Conservation (phyloP, 306 rosid genomes). For the Arachis stenosperma region DNA sequence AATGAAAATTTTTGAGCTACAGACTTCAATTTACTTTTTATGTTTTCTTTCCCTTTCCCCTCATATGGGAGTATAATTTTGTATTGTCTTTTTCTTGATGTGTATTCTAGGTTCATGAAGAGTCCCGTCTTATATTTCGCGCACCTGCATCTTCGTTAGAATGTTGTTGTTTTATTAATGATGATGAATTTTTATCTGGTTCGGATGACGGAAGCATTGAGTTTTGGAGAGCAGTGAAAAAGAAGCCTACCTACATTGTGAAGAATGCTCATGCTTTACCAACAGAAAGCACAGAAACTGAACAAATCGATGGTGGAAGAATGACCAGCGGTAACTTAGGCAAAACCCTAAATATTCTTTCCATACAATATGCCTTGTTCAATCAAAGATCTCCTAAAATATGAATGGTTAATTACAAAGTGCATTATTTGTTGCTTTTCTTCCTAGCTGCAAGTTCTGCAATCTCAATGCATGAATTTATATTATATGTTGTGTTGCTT, state of each 20-base stretch:
- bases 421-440: neutral
- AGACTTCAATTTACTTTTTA: neutral
- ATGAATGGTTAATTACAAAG: conserved; percentile 1
- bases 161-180: conserved; percentile 81
- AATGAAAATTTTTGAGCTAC: neutral
- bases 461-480: conserved; percentile 17
- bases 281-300: conserved; percentile 47
- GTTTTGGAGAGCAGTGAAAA: conserved; percentile 70
- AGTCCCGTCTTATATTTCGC: conserved; percentile 84
- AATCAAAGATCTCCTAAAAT: neutral
- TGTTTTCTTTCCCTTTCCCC: neutral
- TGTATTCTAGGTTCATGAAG: conserved; percentile 86
- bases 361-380: neutral
- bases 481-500: neutral
- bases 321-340: conserved; percentile 74
- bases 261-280: conserved; percentile 74
- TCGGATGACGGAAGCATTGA: conserved; percentile 90
- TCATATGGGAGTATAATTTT: neutral
- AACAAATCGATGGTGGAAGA: conserved; percentile 49
- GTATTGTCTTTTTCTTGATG: conserved; percentile 18
- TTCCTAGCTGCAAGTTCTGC: neutral
- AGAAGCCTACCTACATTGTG: conserved; percentile 80
- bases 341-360: conserved; percentile 38
- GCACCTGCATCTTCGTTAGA: conserved; percentile 89
- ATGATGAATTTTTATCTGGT: conserved; percentile 87